Evolutionary conservation across 441 rosid genomes (phyloP).

Genomic region (Syzygium syzygioides): DNA sequence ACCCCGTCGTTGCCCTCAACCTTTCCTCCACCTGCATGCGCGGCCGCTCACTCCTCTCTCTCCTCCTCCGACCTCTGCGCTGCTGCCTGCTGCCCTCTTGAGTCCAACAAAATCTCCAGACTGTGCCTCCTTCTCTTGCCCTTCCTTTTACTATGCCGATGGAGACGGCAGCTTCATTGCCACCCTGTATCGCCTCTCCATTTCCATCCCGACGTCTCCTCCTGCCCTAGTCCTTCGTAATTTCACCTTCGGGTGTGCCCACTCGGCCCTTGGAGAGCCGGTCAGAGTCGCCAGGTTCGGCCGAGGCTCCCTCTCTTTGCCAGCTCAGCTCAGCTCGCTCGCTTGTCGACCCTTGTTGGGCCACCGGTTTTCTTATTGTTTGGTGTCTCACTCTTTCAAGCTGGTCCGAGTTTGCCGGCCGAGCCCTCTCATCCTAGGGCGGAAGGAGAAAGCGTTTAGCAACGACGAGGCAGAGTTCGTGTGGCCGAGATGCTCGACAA

Average conservation of each 20-base stretch:
- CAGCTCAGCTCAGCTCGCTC: constrained; percentile 23
- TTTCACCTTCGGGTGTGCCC: constrained; percentile 52
- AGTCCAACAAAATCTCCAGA: not conserved
- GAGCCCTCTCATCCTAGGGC: constrained; percentile 33
- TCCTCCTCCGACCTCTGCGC: constrained; percentile 35
- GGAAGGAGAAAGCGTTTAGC: constrained; percentile 7
- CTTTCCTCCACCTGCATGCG: constrained; percentile 25
- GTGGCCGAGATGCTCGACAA: constrained; percentile 35
- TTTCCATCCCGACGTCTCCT: constrained; percentile 16
- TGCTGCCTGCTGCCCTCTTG: constrained; percentile 1
- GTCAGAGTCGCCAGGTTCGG: constrained; percentile 53
- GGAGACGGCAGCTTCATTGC: constrained; percentile 37
- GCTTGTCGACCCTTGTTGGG: constrained; percentile 9
- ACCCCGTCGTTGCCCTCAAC: constrained; percentile 23
- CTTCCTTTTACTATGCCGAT: constrained; percentile 42
- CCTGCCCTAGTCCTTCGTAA: constrained; percentile 7
- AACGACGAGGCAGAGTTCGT: constrained; percentile 13
- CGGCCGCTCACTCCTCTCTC: constrained; percentile 34
- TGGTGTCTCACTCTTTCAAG: constrained; percentile 41
- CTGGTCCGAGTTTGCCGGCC: constrained; percentile 11
- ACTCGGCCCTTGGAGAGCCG: constrained; percentile 37
- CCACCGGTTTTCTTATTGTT: constrained; percentile 35
- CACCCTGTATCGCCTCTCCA: constrained; percentile 15
- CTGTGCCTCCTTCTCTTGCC: constrained; percentile 30
- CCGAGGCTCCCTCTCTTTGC: constrained; percentile 37